phyloP scores from a whole-genome alignment of 202 grass and related monocot species.

The Zoysia matrella region DNA sequence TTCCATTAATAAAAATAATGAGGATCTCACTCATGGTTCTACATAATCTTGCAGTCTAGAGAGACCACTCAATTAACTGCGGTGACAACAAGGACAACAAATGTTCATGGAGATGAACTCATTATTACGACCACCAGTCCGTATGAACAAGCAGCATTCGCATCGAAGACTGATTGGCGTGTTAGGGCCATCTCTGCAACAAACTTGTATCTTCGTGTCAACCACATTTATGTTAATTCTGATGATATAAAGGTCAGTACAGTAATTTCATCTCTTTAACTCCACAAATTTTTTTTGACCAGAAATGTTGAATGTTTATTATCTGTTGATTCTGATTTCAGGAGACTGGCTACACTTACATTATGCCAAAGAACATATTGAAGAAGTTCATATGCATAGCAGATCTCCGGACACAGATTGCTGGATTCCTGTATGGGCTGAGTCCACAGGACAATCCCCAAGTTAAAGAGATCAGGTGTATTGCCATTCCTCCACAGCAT shows the following conservation, averaged over 20 bases:
- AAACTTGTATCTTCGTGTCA: slow-evolving; percentile 97
- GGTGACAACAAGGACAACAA: slow-evolving; percentile 93
- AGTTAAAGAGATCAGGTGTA: slow-evolving; percentile 98
- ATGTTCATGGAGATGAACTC: slow-evolving; percentile 97
- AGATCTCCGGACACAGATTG: slow-evolving; percentile 88
- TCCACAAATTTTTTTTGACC: not conserved
- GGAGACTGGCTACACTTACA: slow-evolving; percentile 99
- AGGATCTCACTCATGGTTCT: slow-evolving; percentile 32
- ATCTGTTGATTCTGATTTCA: slow-evolving; percentile 50
- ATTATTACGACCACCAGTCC: slow-evolving; percentile 97
- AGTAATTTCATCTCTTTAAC: slow-evolving; percentile 18
- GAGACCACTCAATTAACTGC: slow-evolving; percentile 97
- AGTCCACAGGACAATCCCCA: slow-evolving; percentile 98
- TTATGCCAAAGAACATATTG: slow-evolving; percentile 99
- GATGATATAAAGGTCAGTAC: slow-evolving; percentile 93
- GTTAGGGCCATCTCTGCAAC: slow-evolving; percentile 98
- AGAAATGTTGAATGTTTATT: slow-evolving; percentile 24
- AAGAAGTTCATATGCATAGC: slow-evolving; percentile 99
- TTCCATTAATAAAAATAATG: not conserved
- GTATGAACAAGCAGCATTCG: slow-evolving; percentile 93
- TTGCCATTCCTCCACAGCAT: slow-evolving; percentile 86
- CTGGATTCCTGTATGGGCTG: slow-evolving; percentile 89
- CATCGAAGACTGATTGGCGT: slow-evolving; percentile 98
- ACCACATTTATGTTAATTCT: slow-evolving; percentile 99
- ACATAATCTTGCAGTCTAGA: slow-evolving; percentile 72